Evolutionary conservation across 2,329 filamentous ascomycete species (phyloP).

Genomic region (Dactylonectria estremocensis): DNA sequence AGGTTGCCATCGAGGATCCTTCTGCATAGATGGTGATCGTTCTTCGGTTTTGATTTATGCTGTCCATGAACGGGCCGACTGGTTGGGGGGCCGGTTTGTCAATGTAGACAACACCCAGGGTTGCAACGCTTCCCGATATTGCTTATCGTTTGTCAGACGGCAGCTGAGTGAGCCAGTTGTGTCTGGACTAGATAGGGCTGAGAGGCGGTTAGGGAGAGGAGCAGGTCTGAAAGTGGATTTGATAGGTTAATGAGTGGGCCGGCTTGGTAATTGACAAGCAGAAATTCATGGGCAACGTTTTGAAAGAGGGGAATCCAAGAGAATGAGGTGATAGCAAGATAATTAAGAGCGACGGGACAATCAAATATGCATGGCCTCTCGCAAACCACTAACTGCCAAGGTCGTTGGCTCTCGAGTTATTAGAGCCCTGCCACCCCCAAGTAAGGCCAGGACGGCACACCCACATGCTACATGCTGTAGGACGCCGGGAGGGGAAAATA

Average conservation of each 20-base stretch:
- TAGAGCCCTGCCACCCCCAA: conserved; percentile 30
- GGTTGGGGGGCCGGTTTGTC: neutral
- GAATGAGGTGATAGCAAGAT: neutral
- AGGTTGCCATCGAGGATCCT: conserved; percentile 24
- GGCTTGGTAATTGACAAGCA: conserved; percentile 17
- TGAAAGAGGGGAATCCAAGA: neutral
- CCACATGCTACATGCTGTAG: neutral
- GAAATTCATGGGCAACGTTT: conserved; percentile 9
- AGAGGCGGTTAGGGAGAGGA: conserved; percentile 19
- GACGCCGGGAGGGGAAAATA: conserved; percentile 45
- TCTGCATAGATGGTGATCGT: neutral
- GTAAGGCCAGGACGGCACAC: conserved; percentile 22
- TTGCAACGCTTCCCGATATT: neutral
- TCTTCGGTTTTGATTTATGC: neutral
- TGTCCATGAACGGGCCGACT: neutral
- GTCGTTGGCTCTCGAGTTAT: conserved; percentile 1
- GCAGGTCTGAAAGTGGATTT: conserved; percentile 11
- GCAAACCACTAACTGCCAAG: conserved; percentile 19
- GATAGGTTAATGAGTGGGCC: conserved; percentile 16
- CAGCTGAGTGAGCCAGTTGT: conserved; percentile 18
- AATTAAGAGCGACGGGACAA: conserved; percentile 27
- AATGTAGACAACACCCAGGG: conserved; percentile 1
- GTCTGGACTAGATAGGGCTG: conserved; percentile 17
- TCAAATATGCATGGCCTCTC: conserved; percentile 33
- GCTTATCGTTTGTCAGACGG: conserved; percentile 9